Conservation (phyloP, 2,329 filamentous ascomycete genomes). For the Hypoxylon sp. region DNA sequence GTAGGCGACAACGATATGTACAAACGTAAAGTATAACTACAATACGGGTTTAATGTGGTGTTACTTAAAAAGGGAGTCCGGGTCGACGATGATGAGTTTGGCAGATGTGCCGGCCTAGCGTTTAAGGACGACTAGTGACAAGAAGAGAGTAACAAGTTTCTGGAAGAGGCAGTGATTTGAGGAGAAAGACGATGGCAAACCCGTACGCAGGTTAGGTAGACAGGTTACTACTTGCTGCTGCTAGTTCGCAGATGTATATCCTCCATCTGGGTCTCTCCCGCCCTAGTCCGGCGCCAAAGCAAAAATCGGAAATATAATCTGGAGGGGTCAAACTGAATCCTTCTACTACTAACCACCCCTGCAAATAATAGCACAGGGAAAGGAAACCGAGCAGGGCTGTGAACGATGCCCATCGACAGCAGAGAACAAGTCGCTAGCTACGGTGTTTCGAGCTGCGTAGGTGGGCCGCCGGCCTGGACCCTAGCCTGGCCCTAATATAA, state of each 20-base stretch:
- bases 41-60: constrained; percentile 46
- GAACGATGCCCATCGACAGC: constrained; percentile 53
- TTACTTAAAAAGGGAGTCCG: constrained; percentile 43
- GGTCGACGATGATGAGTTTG: constrained; percentile 41
- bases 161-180: constrained; percentile 51
- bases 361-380: constrained; percentile 55
- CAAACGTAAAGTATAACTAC: constrained; percentile 40
- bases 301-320: constrained; percentile 66
- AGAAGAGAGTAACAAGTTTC: constrained; percentile 44
- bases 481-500: constrained; percentile 46
- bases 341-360: constrained; percentile 53
- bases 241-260: constrained; percentile 49
- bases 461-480: constrained; percentile 48
- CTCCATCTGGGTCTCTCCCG: constrained; percentile 46
- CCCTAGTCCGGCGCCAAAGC: constrained; percentile 60
- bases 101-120: constrained; percentile 42
- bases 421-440: constrained; percentile 52
- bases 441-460: constrained; percentile 54
- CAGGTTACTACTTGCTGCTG: constrained; percentile 42
- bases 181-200: constrained; percentile 48
- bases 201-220: constrained; percentile 41
- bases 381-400: constrained; percentile 58
- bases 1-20: constrained; percentile 47
- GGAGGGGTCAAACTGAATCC: constrained; percentile 58
- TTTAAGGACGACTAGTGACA: constrained; percentile 46